phyloP scores from a whole-genome alignment of 1,284 basidiomycete genomes.

The Leccinum pachyderme region DNA sequence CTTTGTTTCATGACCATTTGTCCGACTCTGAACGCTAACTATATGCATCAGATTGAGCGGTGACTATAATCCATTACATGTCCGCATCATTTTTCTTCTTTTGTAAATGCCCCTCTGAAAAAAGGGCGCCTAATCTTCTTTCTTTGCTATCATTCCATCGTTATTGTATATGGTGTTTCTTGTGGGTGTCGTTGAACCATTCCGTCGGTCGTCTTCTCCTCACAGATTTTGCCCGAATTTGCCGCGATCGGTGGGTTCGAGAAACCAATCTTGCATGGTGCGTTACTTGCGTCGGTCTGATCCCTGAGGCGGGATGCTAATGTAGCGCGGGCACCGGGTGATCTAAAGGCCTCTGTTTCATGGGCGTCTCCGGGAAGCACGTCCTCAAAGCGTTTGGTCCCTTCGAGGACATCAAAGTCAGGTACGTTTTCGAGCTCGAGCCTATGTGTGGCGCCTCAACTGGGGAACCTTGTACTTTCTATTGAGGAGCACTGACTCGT shows the following conservation, averaged over 20 bases:
- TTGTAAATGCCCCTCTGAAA: slow-evolving; percentile 8
- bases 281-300: not conserved
- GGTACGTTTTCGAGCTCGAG: slow-evolving; percentile 47
- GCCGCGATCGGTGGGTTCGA: slow-evolving; percentile 95
- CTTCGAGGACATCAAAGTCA: slow-evolving; percentile 94
- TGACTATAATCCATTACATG: slow-evolving; percentile 91
- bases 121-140: not conserved
- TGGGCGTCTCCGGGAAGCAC: slow-evolving; percentile 96
- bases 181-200: slow-evolving; percentile 9
- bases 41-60: slow-evolving; percentile 66
- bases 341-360: slow-evolving; percentile 74
- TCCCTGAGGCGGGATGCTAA: slow-evolving; percentile 1
- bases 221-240: slow-evolving; percentile 90
- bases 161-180: not conserved
- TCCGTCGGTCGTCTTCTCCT: slow-evolving; percentile 7
- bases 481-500: slow-evolving; percentile 4
- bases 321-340: not conserved
- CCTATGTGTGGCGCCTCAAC: not conserved
- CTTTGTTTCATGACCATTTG: slow-evolving; percentile 1
- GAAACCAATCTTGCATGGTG: slow-evolving; percentile 80
- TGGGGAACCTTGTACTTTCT: not conserved
- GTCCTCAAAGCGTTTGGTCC: slow-evolving; percentile 84
- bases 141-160: not conserved
- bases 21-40: not conserved
- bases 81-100: slow-evolving; percentile 32